Conservation (phyloP, 1,284 basidiomycete species). For the Moesziomyces sp. region DNA sequence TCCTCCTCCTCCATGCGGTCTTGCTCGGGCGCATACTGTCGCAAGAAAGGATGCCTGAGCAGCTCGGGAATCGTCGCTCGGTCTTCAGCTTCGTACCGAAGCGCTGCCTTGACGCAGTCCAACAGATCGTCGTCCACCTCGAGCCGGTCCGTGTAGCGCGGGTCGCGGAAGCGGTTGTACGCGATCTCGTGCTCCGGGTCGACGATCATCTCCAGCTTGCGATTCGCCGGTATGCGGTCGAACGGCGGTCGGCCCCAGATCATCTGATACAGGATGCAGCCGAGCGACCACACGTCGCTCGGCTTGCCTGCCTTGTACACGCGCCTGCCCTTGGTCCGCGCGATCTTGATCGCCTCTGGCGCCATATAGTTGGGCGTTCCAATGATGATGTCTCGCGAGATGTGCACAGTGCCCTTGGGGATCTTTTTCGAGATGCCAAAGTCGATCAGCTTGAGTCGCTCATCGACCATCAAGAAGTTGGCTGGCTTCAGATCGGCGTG, state of each 20-base stretch:
- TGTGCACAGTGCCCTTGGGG: slow-evolving; percentile 66
- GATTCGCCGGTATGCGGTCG: slow-evolving; percentile 84
- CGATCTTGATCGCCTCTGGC: slow-evolving; percentile 66
- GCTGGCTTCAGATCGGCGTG: slow-evolving; percentile 67
- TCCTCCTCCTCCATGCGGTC: slow-evolving; percentile 16
- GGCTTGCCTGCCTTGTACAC: slow-evolving; percentile 68
- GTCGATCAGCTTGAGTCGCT: slow-evolving; percentile 92
- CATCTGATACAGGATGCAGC: slow-evolving; percentile 96
- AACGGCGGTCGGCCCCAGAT: slow-evolving; percentile 92
- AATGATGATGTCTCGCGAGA: slow-evolving; percentile 65
- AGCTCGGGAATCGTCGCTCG: slow-evolving; percentile 81
- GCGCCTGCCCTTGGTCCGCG: slow-evolving; percentile 60
- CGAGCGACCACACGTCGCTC: slow-evolving; percentile 92
- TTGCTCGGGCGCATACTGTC: slow-evolving; percentile 17
- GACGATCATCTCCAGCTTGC: slow-evolving; percentile 88
- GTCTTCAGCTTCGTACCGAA: slow-evolving; percentile 79
- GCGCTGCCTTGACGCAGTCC: slow-evolving; percentile 78
- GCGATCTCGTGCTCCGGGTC: slow-evolving; percentile 78
- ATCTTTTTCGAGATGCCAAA: slow-evolving; percentile 95
- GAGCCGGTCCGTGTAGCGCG: slow-evolving; percentile 69
- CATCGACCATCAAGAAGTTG: slow-evolving; percentile 82
- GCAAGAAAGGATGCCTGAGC: slow-evolving; percentile 69
- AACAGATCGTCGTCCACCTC: slow-evolving; percentile 78
- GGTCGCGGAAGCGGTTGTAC: slow-evolving; percentile 77
- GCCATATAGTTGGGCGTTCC: slow-evolving; percentile 68